A percentile compares a stretch with the other conserved stretches of the same genome.
These are phyloP conservation scores for Plasmodium falciparum DNA, from an alignment of 169 alveolate genomes.

Conservation along the genomic window DNA sequence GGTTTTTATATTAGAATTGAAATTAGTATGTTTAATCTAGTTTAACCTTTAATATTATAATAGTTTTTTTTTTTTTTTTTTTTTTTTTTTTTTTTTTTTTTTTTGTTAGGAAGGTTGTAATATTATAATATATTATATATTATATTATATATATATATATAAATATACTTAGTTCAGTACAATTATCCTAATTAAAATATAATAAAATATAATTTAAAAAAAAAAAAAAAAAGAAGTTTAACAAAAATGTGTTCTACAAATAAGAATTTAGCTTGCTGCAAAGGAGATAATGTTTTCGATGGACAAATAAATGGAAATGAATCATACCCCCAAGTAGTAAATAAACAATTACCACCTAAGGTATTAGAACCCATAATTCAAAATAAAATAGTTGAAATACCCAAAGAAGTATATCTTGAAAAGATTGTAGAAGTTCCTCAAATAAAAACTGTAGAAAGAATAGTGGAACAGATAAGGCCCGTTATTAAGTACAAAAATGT, in stretches of 20 bases:
- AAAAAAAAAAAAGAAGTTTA: slow-evolving; percentile 1
- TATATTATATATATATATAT: not conserved
- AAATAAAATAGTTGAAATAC: slow-evolving; percentile 86
- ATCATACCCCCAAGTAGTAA: slow-evolving; percentile 53
- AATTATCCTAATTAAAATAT: slow-evolving; percentile 5
- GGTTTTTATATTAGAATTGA: too few relatives aligned
- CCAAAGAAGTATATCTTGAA: slow-evolving; percentile 85
- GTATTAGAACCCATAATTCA: slow-evolving; percentile 77
- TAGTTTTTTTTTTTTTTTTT: too few relatives aligned
- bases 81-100: too few relatives aligned
- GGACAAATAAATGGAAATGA: slow-evolving; percentile 26
- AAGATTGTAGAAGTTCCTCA: slow-evolving; percentile 89
- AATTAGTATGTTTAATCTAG: too few relatives aligned
- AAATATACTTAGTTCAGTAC: not conserved
- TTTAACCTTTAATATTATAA: too few relatives aligned
- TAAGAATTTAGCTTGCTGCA: slow-evolving; percentile 45
- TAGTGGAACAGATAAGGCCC: slow-evolving; percentile 87
- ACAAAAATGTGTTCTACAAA: slow-evolving; percentile 62
- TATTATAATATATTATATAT: not conserved
- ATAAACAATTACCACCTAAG: slow-evolving; percentile 74
- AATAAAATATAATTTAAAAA: slow-evolving; percentile 1
- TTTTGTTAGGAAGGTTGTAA: not conserved
- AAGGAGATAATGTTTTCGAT: slow-evolving; percentile 69
- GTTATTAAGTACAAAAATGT: slow-evolving; percentile 85
- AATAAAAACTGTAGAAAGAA: slow-evolving; percentile 87